Conservation (phyloP, 2,329 filamentous ascomycete genomes). For the Penicillium sp. region DNA sequence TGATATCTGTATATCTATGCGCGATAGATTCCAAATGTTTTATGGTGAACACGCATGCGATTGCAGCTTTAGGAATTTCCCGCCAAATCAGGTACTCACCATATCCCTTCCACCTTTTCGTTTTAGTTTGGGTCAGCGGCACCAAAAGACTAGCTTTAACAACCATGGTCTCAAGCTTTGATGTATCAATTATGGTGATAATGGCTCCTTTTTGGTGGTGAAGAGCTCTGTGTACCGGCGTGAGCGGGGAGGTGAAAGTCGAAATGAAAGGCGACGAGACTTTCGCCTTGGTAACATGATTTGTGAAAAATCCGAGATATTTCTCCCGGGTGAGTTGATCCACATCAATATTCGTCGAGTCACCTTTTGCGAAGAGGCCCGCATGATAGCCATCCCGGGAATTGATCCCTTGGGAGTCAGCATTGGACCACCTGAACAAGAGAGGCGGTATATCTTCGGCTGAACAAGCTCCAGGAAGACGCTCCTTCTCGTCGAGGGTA, state of each 20-base stretch:
- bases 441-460: conserved; percentile 24
- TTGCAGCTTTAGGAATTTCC: conserved; percentile 23
- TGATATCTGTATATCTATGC: conserved; percentile 17
- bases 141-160: conserved; percentile 32
- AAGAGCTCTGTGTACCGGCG: conserved; percentile 35
- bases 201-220: conserved; percentile 21
- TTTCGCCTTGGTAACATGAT: conserved; percentile 25
- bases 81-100: conserved; percentile 41
- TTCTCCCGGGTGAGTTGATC: conserved; percentile 11
- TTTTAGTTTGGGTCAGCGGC: conserved; percentile 1
- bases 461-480: neutral
- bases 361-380: conserved; percentile 23
- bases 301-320: conserved; percentile 22
- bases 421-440: conserved; percentile 36
- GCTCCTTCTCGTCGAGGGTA: neutral
- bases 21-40: conserved; percentile 22
- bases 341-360: conserved; percentile 9
- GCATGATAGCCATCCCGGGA: conserved; percentile 22
- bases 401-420: conserved; percentile 34
- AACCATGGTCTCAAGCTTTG: conserved; percentile 21
- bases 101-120: conserved; percentile 23
- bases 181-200: conserved; percentile 33
- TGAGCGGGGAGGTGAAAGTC: conserved; percentile 23
- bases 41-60: conserved; percentile 30
- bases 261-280: conserved; percentile 37